Conservation (phyloP, 73 alveolate species). For the Paramecium pentaurelia region DNA sequence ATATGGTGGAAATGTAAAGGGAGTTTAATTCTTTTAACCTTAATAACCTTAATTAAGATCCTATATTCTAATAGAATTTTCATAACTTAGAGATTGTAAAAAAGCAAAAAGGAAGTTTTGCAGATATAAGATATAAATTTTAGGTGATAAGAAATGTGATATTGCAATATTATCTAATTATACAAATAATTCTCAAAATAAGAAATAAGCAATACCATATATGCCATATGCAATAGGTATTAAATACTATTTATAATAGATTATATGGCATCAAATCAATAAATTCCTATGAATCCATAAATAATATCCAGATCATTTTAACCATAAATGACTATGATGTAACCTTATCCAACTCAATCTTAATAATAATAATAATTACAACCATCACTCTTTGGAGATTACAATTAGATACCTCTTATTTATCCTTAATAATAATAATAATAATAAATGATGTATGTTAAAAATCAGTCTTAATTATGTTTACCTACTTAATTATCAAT, state of each 20-base stretch:
- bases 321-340: not conserved
- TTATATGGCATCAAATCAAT: not conserved
- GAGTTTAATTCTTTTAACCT: not conserved
- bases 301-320: not conserved
- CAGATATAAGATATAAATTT: not conserved
- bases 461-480: not conserved
- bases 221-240: not conserved
- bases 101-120: constrained; percentile 14
- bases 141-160: constrained; percentile 4
- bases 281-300: not conserved
- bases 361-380: too few species aligned
- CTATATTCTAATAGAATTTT: not conserved
- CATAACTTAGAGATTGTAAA: not conserved
- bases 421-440: not conserved
- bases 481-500: not conserved
- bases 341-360: not conserved
- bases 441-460: not conserved
- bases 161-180: not conserved
- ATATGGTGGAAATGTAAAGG: not conserved
- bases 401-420: not conserved
- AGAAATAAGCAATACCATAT: not conserved
- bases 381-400: not conserved
- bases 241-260: not conserved
- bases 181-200: not conserved
- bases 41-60: not conserved